phyloP scores from a whole-genome alignment of 331 rosid genomes.

The Malus hybrid region DNA sequence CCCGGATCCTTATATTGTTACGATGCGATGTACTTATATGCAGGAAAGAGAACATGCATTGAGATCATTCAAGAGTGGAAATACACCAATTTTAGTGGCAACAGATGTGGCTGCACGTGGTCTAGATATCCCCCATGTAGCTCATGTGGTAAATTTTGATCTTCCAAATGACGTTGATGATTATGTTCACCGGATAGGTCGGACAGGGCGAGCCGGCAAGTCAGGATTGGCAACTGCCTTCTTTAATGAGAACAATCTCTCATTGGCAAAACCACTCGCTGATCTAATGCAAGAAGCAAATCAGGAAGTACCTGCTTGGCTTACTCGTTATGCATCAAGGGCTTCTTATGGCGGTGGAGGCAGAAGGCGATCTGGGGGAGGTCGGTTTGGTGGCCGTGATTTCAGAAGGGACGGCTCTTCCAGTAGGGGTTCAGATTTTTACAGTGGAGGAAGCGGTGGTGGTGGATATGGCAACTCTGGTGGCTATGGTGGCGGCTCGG shows the following conservation, averaged over 20 bases:
- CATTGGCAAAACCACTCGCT: conserved; percentile 67
- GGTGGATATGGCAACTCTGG: conserved; percentile 48
- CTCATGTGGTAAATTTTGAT: conserved; percentile 91
- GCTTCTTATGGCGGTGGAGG: conserved; percentile 52
- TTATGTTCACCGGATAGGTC: conserved; percentile 91
- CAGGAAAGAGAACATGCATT: conserved; percentile 92
- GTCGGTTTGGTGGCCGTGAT: conserved; percentile 90
- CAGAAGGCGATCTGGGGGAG: conserved; percentile 80
- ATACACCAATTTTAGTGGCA: conserved; percentile 90
- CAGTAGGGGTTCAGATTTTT: conserved; percentile 66
- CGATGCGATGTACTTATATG: conserved; percentile 7
- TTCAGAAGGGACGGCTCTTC: conserved; percentile 57
- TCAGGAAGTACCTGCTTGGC: conserved; percentile 92
- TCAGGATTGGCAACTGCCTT: conserved; percentile 91
- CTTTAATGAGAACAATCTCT: conserved; percentile 70
- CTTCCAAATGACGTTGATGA: conserved; percentile 95
- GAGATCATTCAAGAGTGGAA: conserved; percentile 81
- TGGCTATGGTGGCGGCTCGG: conserved; percentile 50
- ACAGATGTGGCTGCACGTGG: conserved; percentile 99
- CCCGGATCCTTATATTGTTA: neutral
- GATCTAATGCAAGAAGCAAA: conserved; percentile 91
- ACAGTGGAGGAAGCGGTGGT: conserved; percentile 46
- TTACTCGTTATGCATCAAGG: conserved; percentile 68
- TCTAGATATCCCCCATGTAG: conserved; percentile 91
- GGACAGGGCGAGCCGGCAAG: conserved; percentile 95